Conservation (phyloP, 352 stramenopile genomes). For the Globisporangium middletonii region DNA sequence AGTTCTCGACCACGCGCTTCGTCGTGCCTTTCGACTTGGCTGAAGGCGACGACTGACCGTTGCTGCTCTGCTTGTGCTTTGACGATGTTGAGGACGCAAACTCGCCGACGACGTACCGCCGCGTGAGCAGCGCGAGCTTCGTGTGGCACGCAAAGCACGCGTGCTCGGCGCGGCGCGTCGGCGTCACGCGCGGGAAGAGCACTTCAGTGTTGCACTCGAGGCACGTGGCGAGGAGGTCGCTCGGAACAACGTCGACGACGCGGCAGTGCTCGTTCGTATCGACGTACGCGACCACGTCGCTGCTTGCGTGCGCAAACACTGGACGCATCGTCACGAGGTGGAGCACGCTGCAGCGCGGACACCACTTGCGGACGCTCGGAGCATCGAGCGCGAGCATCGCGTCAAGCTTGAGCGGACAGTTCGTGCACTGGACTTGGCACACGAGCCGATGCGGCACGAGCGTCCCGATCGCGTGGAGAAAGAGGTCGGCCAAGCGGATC, state of each 20-base stretch:
- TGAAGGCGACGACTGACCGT: slow-evolving; percentile 8
- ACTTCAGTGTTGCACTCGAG: slow-evolving; percentile 61
- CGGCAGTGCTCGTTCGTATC: slow-evolving; percentile 64
- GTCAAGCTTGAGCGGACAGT: slow-evolving; percentile 76
- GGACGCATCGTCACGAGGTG: slow-evolving; percentile 61
- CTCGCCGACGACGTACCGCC: slow-evolving; percentile 43
- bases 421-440: slow-evolving; percentile 60
- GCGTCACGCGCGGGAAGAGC: slow-evolving; percentile 41
- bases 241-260: slow-evolving; percentile 62
- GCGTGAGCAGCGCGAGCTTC: slow-evolving; percentile 66
- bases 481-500: slow-evolving; percentile 60
- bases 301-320: slow-evolving; percentile 64
- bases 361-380: slow-evolving; percentile 63
- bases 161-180: slow-evolving; percentile 54
- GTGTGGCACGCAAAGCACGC: slow-evolving; percentile 70
- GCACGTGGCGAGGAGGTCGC: slow-evolving; percentile 67
- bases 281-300: slow-evolving; percentile 57
- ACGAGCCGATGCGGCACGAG: slow-evolving; percentile 54
- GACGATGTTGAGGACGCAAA: background rate
- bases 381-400: slow-evolving; percentile 39
- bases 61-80: slow-evolving; percentile 15
- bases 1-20: slow-evolving; percentile 37
- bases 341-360: slow-evolving; percentile 66
- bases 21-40: slow-evolving; percentile 23
- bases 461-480: slow-evolving; percentile 76